These are phyloP conservation scores for Tylopilus orsonianus DNA, from an alignment of 1,284 basidiomycete genomes.

Conservation along the genomic window DNA sequence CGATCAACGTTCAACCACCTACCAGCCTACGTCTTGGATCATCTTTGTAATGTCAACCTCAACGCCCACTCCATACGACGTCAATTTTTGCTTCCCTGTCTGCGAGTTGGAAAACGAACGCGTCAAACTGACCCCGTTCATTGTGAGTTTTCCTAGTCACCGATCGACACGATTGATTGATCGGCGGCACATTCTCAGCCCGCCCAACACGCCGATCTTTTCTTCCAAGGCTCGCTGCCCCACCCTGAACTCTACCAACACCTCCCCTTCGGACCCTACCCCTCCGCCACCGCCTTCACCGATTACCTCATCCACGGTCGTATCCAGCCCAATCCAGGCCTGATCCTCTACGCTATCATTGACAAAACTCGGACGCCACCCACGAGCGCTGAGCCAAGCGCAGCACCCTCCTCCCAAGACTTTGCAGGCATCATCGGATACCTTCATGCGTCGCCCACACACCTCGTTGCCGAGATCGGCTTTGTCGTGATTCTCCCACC, in stretches of 20 bases:
- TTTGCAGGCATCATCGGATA: constrained; percentile 37
- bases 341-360: constrained; percentile 46
- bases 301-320: constrained; percentile 32
- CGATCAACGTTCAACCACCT: too few species aligned
- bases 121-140: constrained; percentile 20
- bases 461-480: constrained; percentile 51
- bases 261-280: constrained; percentile 44
- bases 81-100: constrained; percentile 25
- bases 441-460: constrained; percentile 37
- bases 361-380: constrained; percentile 39
- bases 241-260: constrained; percentile 37
- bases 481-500: constrained; percentile 49
- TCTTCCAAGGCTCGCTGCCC: constrained; percentile 12
- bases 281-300: constrained; percentile 35
- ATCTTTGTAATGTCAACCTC: not conserved
- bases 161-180: too few species aligned
- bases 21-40: too few species aligned
- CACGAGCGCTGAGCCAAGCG: constrained; percentile 3
- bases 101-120: constrained; percentile 20
- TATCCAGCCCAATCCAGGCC: constrained; percentile 35
- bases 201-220: constrained; percentile 14
- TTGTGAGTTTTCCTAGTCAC: constrained; percentile 10
- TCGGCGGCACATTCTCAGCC: constrained; percentile 9
- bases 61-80: constrained; percentile 13
- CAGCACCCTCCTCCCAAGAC: not conserved